Conservation (phyloP, 495 filamentous ascomycete genomes). For the Aspergillus wentii region DNA sequence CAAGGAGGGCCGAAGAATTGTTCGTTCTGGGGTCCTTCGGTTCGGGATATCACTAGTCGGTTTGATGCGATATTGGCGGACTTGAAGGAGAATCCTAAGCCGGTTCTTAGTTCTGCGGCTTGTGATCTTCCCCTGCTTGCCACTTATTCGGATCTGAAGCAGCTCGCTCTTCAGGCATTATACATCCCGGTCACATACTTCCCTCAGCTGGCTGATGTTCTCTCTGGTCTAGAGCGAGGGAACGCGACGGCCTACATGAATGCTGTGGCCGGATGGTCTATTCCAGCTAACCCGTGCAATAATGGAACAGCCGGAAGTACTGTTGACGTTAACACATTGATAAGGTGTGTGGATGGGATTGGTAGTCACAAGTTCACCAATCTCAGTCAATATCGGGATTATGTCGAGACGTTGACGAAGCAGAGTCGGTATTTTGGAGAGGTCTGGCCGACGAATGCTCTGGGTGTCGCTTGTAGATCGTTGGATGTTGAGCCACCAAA, state of each 20-base stretch:
- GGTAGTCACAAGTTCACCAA: background rate
- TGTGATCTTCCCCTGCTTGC: too few relatives aligned
- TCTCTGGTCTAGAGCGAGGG: slow-evolving; percentile 6
- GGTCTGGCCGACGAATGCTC: slow-evolving; percentile 7
- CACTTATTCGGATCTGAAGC: slow-evolving; percentile 25
- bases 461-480: slow-evolving; percentile 6
- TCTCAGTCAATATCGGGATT: slow-evolving; percentile 2
- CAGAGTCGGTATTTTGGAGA: slow-evolving; percentile 11
- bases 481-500: slow-evolving; percentile 5
- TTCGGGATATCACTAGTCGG: slow-evolving; percentile 27
- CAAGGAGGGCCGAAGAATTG: slow-evolving; percentile 30
- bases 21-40: slow-evolving; percentile 32
- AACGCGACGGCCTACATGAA: slow-evolving; percentile 6
- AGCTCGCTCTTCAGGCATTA: slow-evolving; percentile 4
- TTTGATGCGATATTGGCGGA: slow-evolving; percentile 25
- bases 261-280: too few relatives aligned
- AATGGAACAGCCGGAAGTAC: too few relatives aligned
- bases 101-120: too few relatives aligned
- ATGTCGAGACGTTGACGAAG: background rate
- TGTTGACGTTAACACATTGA: slow-evolving; percentile 1
- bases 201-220: slow-evolving; percentile 11
- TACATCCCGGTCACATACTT: slow-evolving; percentile 12
- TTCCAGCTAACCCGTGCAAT: too few relatives aligned
- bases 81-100: slow-evolving; percentile 35
- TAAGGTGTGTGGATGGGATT: slow-evolving; percentile 9